Conservation (phyloP, 2,329 filamentous ascomycete species). For the Diaporthe aspalathi region DNA sequence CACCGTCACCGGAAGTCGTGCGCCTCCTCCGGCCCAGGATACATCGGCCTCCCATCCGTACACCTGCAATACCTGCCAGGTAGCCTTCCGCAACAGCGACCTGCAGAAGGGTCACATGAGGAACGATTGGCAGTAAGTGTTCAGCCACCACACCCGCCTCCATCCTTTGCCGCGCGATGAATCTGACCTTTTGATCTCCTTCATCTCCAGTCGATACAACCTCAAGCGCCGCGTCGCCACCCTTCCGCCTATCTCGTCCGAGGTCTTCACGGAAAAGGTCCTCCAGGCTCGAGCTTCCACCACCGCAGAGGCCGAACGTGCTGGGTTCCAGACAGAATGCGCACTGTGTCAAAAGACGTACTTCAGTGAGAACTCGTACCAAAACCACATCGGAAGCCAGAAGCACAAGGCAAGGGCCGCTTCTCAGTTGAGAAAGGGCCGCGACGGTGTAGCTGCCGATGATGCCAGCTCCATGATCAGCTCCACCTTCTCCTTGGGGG, state of each 20-base stretch:
- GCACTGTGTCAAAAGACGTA: conserved; percentile 89
- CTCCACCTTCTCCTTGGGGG: conserved; percentile 90
- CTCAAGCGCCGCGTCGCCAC: conserved; percentile 93
- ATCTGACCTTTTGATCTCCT: conserved; percentile 26
- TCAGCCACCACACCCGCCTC: not conserved
- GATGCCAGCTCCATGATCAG: conserved; percentile 86
- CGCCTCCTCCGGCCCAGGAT: conserved; percentile 46
- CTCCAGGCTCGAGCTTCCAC: conserved; percentile 88
- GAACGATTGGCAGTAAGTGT: conserved; percentile 94
- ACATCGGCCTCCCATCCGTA: conserved; percentile 78
- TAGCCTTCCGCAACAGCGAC: conserved; percentile 94
- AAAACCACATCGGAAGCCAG: conserved; percentile 90
- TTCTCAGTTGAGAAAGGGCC: conserved; percentile 52
- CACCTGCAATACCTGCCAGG: conserved; percentile 98
- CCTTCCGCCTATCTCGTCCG: conserved; percentile 88
- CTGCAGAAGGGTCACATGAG: conserved; percentile 97
- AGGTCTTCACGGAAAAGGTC: conserved; percentile 96
- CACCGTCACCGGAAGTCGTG: conserved; percentile 56
- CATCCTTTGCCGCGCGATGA: not conserved
- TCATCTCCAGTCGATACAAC: conserved; percentile 80
- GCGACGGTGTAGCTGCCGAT: conserved; percentile 63
- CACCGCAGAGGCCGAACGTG: conserved; percentile 86
- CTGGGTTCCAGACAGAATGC: conserved; percentile 87
- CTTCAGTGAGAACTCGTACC: conserved; percentile 95
- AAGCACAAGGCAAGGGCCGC: conserved; percentile 83